These are phyloP conservation scores for Barbatosphaeria neglecta DNA, from an alignment of 495 filamentous ascomycete genomes.

Conservation along the genomic window DNA sequence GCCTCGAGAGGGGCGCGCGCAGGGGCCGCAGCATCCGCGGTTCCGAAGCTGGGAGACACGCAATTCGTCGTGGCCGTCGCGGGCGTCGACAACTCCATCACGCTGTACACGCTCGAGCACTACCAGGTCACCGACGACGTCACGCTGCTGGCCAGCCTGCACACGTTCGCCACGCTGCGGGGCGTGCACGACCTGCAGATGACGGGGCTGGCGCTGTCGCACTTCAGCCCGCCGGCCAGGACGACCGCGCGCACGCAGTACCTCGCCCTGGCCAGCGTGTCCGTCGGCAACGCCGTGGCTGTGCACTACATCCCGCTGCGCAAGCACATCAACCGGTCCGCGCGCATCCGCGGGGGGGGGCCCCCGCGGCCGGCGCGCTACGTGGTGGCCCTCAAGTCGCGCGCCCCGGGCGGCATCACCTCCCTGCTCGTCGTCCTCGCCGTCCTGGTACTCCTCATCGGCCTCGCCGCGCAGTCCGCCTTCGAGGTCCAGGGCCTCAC, in stretches of 20 bases:
- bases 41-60: constrained; percentile 38
- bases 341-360: constrained; percentile 27
- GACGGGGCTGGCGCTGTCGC: constrained; percentile 72
- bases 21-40: no score
- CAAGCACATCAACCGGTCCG: constrained; percentile 31
- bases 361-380: constrained; percentile 44
- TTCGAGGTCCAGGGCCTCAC: constrained; percentile 53
- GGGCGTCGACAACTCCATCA: constrained; percentile 71
- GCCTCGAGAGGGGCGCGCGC: no score
- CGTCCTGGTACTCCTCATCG: constrained; percentile 41
- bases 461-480: constrained; percentile 52
- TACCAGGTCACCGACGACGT: constrained; percentile 25
- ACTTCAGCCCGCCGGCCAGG: constrained; percentile 46
- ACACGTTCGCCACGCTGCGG: constrained; percentile 50
- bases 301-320: constrained; percentile 73
- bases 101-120: constrained; percentile 62
- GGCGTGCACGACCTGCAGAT: constrained; percentile 76
- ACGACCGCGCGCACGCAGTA: constrained; percentile 37
- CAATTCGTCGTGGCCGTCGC: constrained; percentile 75
- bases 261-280: constrained; percentile 74
- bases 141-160: constrained; percentile 45
- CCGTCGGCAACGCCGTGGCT: constrained; percentile 72
- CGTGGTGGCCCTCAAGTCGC: constrained; percentile 50
- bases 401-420: constrained; percentile 32
- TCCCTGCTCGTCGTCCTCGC: constrained; percentile 36